Percentiles rank a stretch among this genome's conserved stretches.
Evolutionary conservation across 495 filamentous ascomycete genomes (phyloP).

Genomic region (Endocarpon pusillum): DNA sequence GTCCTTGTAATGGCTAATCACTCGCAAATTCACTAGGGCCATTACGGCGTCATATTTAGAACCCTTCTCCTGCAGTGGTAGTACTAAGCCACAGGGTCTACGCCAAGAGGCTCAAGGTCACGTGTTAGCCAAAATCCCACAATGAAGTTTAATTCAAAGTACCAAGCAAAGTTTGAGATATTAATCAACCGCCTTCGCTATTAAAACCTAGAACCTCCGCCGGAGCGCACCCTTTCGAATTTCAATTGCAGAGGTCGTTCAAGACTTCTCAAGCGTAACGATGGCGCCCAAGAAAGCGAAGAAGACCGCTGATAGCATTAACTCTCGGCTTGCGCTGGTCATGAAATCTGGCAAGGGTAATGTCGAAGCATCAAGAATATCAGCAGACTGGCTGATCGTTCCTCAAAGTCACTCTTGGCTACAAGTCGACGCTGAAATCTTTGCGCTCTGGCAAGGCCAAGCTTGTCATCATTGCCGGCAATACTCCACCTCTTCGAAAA

Average conservation of each 20-base stretch:
- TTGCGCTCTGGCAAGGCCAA: conserved; percentile 75
- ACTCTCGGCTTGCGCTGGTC: conserved; percentile 75
- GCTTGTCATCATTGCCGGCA: conserved; percentile 64
- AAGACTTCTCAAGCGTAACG: conserved; percentile 28
- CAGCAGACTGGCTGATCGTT: not conserved
- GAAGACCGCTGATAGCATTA: conserved; percentile 83
- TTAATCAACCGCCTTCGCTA: too few relatives aligned
- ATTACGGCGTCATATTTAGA: too few relatives aligned
- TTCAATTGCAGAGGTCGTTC: conserved; percentile 11
- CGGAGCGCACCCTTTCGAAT: conserved; percentile 19
- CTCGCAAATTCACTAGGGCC: too few relatives aligned
- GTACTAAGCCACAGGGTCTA: too few relatives aligned
- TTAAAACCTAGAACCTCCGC: conserved; percentile 15
- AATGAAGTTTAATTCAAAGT: too few relatives aligned
- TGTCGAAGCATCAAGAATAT: conserved; percentile 7
- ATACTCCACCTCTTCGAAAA: conserved; percentile 92
- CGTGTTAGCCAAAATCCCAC: too few relatives aligned
- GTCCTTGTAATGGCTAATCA: too few relatives aligned
- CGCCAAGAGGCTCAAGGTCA: too few relatives aligned
- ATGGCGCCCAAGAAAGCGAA: conserved; percentile 94
- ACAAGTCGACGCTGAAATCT: conserved; percentile 92
- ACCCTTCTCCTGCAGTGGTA: too few relatives aligned
- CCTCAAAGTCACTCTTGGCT: conserved; percentile 58
- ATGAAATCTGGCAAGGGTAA: conserved; percentile 89
- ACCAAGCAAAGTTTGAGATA: too few relatives aligned